Conservation (phyloP, 495 filamentous ascomycete species). For the Tuber calosporum region DNA sequence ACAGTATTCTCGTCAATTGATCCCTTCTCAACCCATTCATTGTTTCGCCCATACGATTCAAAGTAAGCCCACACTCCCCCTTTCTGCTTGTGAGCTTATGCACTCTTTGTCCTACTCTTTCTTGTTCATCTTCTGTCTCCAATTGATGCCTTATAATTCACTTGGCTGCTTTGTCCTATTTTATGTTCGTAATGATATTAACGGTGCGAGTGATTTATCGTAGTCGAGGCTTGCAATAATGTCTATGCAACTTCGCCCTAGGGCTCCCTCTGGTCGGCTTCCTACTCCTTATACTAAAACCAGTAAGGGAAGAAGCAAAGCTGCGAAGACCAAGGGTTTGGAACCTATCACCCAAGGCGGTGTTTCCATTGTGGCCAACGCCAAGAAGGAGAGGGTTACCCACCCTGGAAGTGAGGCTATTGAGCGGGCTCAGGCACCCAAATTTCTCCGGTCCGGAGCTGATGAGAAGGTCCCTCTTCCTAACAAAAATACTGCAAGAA, state of each 20-base stretch:
- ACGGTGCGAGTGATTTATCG: not conserved
- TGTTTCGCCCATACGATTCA: not conserved
- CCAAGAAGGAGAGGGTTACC: not conserved
- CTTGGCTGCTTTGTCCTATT: not conserved
- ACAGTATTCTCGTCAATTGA: not conserved
- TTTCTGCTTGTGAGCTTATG: not conserved
- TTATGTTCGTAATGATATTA: not conserved
- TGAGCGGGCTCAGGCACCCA: not conserved
- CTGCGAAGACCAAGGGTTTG: not conserved
- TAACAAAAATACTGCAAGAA: not conserved
- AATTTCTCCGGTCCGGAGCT: not conserved
- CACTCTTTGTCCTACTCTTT: not conserved
- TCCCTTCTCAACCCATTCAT: not conserved
- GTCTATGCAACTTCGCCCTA: conserved; percentile 1
- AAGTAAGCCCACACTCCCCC: not conserved
- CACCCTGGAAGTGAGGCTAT: not conserved
- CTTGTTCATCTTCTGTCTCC: not conserved
- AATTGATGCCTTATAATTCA: not conserved
- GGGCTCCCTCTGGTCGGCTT: not conserved
- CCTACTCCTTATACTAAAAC: not conserved
- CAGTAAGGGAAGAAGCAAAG: not conserved
- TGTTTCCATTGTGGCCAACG: not conserved
- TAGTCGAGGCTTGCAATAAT: not conserved
- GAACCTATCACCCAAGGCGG: not conserved
- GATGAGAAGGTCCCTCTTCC: not conserved